Evolutionary conservation across 352 stramenopile species (phyloP).

Genomic region (Phytophthora megakarya): DNA sequence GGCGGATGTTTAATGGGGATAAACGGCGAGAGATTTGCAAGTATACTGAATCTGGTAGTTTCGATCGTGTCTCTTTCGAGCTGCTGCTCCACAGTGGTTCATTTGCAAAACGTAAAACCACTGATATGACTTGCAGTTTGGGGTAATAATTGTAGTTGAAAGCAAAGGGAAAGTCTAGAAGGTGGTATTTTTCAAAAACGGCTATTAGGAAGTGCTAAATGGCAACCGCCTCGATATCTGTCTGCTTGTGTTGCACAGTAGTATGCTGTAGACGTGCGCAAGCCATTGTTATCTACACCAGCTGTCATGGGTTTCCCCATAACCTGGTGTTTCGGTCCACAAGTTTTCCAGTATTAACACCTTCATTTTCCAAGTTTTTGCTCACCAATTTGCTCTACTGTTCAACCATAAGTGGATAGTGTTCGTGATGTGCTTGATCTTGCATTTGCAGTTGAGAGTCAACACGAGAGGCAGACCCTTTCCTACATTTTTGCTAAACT

Average conservation of each 20-base stretch:
- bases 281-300: no score
- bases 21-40: constrained; percentile 23
- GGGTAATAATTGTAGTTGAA: no score
- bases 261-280: no score
- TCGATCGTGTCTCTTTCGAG: constrained; percentile 7
- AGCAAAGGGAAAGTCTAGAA: no score
- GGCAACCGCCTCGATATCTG: no score
- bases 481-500: not conserved
- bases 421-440: not conserved
- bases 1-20: constrained; percentile 13
- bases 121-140: no score
- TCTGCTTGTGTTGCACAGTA: no score
- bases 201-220: no score
- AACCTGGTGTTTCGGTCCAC: no score
- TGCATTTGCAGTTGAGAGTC: not conserved
- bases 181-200: no score
- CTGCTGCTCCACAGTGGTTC: constrained; percentile 22
- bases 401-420: not conserved
- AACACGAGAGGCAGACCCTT: not conserved
- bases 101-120: constrained; percentile 23
- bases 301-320: no score
- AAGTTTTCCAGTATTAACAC: no score
- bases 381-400: not conserved
- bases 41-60: constrained; percentile 26
- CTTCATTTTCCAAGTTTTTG: not conserved